Base-by-base conservation (phyloP, 768 basidiomycete species). In the Cystofilobasidium macerans region DNA sequence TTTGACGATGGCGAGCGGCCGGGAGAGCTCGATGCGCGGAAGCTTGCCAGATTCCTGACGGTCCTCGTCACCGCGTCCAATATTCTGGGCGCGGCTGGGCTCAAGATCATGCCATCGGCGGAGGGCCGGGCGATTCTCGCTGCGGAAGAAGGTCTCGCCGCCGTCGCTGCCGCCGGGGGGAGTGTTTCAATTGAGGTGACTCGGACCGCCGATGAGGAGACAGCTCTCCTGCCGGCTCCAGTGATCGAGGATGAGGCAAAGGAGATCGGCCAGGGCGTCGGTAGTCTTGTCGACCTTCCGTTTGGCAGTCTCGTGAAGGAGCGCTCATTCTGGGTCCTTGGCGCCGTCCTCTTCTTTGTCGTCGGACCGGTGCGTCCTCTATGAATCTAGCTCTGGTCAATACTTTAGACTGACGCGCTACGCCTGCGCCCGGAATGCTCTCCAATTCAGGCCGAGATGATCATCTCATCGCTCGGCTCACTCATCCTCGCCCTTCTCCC, bases 401-500 rank as follows among this genome's bases (percentile, higher is more conserved):
- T 24, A 24, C 9, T 5, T n/a, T n/a, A 48, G 32, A 22, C 32
- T 48, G 30, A 45, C 38, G 24, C 28, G n/a, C 61, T 5, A 33
- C 3, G 16, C 4, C 18, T 24, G 26, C 16, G 14, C 5, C n/a
- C 22, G 26, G 38, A 32, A 28, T 42, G 40, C 26, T 18, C 45
- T 32, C 51, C 38, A 2, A 3, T 9, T 22, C 54, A 57, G 57
- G 61, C 61, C 20, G 66, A 68, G 61, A 68, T 68, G 66, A 22
- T 68, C 20, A 18, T 68, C 33, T 47, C 47, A 18, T 57, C 53
- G 14, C 33, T 68, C 24, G 66, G 66, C 7, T 45, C 42, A 33
- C 61, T 68, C 56, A 53, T 68, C 33, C 61, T 60, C 16, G 54
- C 61, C 11, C 61, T 68, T 4, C 42, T 68, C 6, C 61, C 56